Base-by-base conservation (phyloP, 2,329 filamentous ascomycete genomes). In the Graphilbum ipis-grandicollis region DNA sequence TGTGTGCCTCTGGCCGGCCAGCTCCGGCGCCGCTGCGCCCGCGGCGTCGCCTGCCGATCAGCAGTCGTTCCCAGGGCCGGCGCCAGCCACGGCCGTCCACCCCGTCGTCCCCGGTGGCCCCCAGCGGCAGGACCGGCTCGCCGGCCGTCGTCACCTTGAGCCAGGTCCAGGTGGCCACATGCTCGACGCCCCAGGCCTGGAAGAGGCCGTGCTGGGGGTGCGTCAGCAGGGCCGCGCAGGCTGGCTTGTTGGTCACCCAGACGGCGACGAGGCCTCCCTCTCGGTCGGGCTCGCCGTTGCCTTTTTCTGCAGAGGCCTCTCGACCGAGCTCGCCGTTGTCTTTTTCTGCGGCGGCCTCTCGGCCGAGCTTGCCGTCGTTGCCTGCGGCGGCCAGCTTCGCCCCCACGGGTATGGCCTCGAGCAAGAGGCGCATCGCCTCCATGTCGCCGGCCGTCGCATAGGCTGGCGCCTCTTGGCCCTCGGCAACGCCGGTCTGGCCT, bases 221-320 rank as follows among this genome's bases (percentile, higher is more conserved):
- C 0, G 56, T 61, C 37, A 75, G 51, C 12, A 84, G 55, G 5
- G 71, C 63, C 18, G 68, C 54, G 3, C 73, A 60, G 18, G 70
- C 60, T 2, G 65, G 55, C 43, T 75, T 81, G 54, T 88, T 88
- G 35, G 82, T 88, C 39, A 85, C 65, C 81, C 81, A 88, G 17
- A 88, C 56, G 15, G 68, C 79, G 0, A 86, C 66, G 1, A 82
- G 53, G 13, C 71, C 73, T 21, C 63, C 56, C 5, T 12, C n/a
- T n/a, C n/a, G n/a, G n/a, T n/a, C n/a, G n/a, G n/a, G n/a, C n/a
- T n/a, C n/a, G n/a, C n/a, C n/a, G n/a, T n/a, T n/a, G n/a, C n/a
- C n/a, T n/a, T n/a, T n/a, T n/a, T n/a, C n/a, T n/a, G n/a, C n/a
- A n/a, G n/a, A n/a, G n/a, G n/a, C n/a, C n/a, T n/a, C n/a, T n/a